Evolutionary conservation across 1,284 basidiomycete genomes (phyloP).

Genomic region (Sporisorium iseilematis-ciliati): DNA sequence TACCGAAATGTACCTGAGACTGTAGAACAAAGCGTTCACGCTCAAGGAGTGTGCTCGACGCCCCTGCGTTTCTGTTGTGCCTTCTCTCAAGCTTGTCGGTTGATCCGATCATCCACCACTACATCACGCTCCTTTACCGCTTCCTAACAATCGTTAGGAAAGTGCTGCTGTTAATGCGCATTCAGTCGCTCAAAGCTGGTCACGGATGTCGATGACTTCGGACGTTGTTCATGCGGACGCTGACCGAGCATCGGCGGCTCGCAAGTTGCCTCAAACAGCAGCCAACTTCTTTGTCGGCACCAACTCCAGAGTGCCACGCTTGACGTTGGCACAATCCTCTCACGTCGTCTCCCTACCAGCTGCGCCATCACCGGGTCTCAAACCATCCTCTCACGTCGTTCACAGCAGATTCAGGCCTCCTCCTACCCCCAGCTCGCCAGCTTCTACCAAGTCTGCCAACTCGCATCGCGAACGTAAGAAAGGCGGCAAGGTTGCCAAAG

Average conservation of each 20-base stretch:
- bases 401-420: slow-evolving; percentile 6
- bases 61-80: no score
- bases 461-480: not conserved
- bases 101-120: no score
- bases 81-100: no score
- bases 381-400: slow-evolving; percentile 5
- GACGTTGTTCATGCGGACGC: slow-evolving; percentile 16
- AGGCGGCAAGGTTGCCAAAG: slow-evolving; percentile 28
- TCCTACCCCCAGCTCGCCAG: slow-evolving; percentile 16
- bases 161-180: slow-evolving; percentile 1
- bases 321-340: slow-evolving; percentile 38
- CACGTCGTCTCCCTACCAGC: slow-evolving; percentile 31
- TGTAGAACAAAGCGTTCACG: not conserved
- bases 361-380: slow-evolving; percentile 5
- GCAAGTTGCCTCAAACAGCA: slow-evolving; percentile 44
- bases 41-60: not conserved
- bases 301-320: slow-evolving; percentile 44
- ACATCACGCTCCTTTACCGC: no score
- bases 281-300: slow-evolving; percentile 53
- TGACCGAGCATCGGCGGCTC: slow-evolving; percentile 27
- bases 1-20: no score
- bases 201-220: not conserved
- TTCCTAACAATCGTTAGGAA: no score
- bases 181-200: slow-evolving; percentile 2
- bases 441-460: not conserved